Evolutionary conservation across 768 basidiomycete species (phyloP), one percentile per base, ranked within the genome.

Genomic region (Lyophyllum atratum): DNA sequence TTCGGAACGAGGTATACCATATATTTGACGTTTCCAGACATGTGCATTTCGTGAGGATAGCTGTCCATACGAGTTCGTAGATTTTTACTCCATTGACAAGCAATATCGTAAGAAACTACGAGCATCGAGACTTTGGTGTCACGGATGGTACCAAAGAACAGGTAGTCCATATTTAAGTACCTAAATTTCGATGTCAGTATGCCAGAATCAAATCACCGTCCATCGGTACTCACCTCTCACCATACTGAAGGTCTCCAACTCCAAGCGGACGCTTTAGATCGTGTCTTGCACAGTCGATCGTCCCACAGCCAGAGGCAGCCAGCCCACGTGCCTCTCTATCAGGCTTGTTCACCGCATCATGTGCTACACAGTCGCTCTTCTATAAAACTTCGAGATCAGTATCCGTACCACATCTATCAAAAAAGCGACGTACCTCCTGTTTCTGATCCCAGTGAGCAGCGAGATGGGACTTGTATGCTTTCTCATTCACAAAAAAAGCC

Each of bases 41-140:
- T 22, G 33, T 39, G 26, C 15, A 58, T 34, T 2, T 26, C 2
- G n/a, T 51, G 37, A 14, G 45, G 50, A 24, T 50, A 58, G 7
- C 11, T 31, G 17, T 15, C 24, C 25, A 64, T 55, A 1, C 67
- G 62, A 42, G 56, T 47, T 8, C 37, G 33, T 10, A 70, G 46
- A 22, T 68, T 62, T 17, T 52, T 60, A 11, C 21, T 44, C 61
- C 65, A 71, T 44, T 71, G 70, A 44, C 70, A 71, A 0, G 60
- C 66, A 33, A 71, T 72, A 48, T 70, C 70, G 39, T 71, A 71
- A 0, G 64, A 67, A 1, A 65, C 42, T 22, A 62, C 34, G 2
- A 67, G 26, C 1, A 21, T 26, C 3, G 34, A 21, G 2, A 61
- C 47, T 0, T 24, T 28, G 17, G 52, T 52, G 22, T 59, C 56